Conservation (phyloP, 139 green algal species). For the Micractinium conductrix region DNA sequence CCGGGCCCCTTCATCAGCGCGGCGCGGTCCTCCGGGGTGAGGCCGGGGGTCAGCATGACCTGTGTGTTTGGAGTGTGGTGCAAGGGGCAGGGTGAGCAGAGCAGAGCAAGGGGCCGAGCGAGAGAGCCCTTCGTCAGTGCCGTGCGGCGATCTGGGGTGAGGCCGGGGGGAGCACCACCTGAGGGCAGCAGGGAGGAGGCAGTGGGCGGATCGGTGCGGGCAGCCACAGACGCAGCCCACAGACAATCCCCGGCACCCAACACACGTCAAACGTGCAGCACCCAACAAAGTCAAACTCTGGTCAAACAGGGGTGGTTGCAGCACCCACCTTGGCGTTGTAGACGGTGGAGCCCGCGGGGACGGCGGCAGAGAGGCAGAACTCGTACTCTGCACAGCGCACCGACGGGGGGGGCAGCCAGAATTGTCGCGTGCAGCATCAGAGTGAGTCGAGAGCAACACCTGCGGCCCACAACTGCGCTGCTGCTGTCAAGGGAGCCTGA, state of each 20-base stretch:
- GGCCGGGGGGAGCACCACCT: slow-evolving; percentile 68
- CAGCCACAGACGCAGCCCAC: not conserved
- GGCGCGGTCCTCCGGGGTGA: slow-evolving; percentile 41
- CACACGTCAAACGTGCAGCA: no score
- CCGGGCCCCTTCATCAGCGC: slow-evolving; percentile 45
- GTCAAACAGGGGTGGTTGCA: no score
- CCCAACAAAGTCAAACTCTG: not conserved
- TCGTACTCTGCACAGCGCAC: slow-evolving; percentile 23
- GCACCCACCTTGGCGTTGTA: slow-evolving; percentile 26
- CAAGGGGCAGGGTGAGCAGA: no score
- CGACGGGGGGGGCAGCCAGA: no score
- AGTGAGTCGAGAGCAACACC: no score
- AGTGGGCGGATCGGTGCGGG: not conserved
- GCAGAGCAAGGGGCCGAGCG: not conserved
- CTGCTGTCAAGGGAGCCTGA: not conserved
- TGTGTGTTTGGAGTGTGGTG: no score
- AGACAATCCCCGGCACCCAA: not conserved
- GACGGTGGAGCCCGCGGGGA: not conserved
- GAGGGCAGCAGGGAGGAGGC: not conserved
- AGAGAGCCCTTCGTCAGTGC: slow-evolving; percentile 26
- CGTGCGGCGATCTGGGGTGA: slow-evolving; percentile 35
- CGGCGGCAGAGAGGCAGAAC: not conserved
- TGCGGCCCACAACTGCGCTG: not conserved
- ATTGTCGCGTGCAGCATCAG: no score
- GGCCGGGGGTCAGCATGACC: slow-evolving; percentile 67